A percentile compares a stretch with the other conserved stretches of the same genome.
Evolutionary conservation across 306 rosid genomes (phyloP).

Genomic region (Aeschynomene evenia): DNA sequence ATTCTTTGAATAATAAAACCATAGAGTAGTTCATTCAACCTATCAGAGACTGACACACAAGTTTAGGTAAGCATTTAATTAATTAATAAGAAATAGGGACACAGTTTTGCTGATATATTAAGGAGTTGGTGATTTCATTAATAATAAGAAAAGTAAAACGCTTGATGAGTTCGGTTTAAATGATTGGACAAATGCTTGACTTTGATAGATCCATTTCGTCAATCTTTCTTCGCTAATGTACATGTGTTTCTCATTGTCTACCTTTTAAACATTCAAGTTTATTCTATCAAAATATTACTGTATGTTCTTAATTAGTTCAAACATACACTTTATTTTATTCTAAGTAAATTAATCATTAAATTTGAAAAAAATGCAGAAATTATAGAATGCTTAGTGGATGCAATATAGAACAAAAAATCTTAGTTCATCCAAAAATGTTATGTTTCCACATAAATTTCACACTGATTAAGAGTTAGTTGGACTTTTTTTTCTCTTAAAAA

Average conservation of each 20-base stretch:
- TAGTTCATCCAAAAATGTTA: too few relatives aligned
- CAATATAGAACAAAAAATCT: too few relatives aligned
- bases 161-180: not conserved
- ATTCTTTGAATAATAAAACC: not conserved
- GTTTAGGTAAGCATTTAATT: not conserved
- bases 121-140: constrained; percentile 9
- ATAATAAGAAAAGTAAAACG: not conserved
- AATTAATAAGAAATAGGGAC: not conserved
- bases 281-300: too few relatives aligned
- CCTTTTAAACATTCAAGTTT: not conserved
- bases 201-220: not conserved
- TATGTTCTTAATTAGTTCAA: too few relatives aligned
- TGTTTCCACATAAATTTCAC: too few relatives aligned
- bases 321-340: too few relatives aligned
- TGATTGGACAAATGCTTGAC: not conserved
- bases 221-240: not conserved
- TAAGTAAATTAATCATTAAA: too few relatives aligned
- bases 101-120: not conserved
- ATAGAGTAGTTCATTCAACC: not conserved
- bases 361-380: too few relatives aligned
- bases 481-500: too few relatives aligned
- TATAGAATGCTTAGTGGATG: too few relatives aligned
- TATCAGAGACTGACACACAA: not conserved
- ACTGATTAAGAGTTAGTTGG: too few relatives aligned
- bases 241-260: not conserved